Conservation (phyloP, 352 stramenopile species). For the Pythium vanterpoolii region DNA sequence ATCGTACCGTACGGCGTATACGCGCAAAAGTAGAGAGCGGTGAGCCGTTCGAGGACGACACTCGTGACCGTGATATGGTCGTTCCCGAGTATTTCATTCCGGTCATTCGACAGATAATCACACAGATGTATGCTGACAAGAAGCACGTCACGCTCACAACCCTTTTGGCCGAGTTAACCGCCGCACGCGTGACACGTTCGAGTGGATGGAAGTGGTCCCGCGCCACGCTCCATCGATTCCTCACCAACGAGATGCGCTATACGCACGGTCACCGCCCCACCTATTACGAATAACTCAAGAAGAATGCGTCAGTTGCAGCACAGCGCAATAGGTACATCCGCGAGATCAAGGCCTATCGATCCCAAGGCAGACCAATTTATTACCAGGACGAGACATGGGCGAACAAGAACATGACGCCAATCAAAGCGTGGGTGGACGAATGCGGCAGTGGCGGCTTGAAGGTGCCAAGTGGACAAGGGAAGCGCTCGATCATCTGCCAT, state of each 20-base stretch:
- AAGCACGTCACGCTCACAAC: background rate
- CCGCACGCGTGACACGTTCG: background rate
- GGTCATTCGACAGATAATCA: background rate
- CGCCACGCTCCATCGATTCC: background rate
- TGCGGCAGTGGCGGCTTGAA: slow-evolving; percentile 16
- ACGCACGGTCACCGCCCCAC: background rate
- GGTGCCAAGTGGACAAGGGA: slow-evolving; percentile 19
- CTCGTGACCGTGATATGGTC: background rate
- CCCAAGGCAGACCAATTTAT: background rate
- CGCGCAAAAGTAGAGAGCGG: background rate
- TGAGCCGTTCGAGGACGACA: background rate
- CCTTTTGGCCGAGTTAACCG: background rate
- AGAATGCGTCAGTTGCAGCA: background rate
- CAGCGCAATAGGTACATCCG: background rate
- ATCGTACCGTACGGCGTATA: background rate
- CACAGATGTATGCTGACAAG: background rate
- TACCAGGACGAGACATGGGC: slow-evolving; percentile 12
- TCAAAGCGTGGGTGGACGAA: background rate
- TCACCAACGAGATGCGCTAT: slow-evolving; percentile 1
- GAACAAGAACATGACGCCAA: slow-evolving; percentile 16
- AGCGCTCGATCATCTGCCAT: slow-evolving; percentile 25
- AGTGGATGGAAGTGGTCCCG: slow-evolving; percentile 7
- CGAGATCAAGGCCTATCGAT: background rate
- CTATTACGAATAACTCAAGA: background rate
- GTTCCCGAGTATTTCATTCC: background rate